phyloP scores from a whole-genome alignment of 2,329 filamentous ascomycete genomes.

The Rhinocladiella similis region DNA sequence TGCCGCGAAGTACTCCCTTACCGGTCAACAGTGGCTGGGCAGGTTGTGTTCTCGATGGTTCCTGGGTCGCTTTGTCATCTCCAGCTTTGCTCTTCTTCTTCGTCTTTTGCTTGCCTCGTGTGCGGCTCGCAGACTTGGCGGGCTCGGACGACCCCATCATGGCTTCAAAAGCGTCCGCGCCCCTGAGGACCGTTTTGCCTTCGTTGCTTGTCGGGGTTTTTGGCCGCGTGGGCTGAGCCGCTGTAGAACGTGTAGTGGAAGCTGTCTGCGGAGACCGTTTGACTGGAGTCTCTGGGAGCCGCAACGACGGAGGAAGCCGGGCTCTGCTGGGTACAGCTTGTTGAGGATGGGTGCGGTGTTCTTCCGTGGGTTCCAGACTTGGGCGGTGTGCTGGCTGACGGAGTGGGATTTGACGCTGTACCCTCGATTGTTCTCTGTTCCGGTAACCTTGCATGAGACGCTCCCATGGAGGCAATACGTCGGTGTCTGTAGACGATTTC shows the following conservation, averaged over 20 bases:
- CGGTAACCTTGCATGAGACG: no score
- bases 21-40: conserved; percentile 2
- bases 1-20: conserved; percentile 18
- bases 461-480: no score
- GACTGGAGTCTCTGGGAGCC: no score
- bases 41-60: not conserved
- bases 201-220: not conserved
- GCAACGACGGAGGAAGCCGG: no score
- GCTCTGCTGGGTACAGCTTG: no score
- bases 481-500: no score
- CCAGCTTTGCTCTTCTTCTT: not conserved
- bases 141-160: conserved; percentile 1
- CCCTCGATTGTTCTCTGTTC: no score
- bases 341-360: no score
- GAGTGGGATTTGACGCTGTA: no score
- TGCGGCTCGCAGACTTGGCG: not conserved
- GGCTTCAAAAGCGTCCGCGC: not conserved
- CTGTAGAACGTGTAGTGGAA: not conserved
- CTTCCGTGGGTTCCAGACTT: no score
- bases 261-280: not conserved
- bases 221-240: not conserved
- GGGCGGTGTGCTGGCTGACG: no score
- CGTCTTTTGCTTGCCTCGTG: not conserved
- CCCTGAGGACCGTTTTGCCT: conserved; percentile 17
- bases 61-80: not conserved